Percentiles rank a stretch among this genome's conserved stretches.
These are phyloP conservation scores for Ustilago bromivora DNA, from an alignment of 1,284 basidiomycete genomes.

Conservation along the genomic window DNA sequence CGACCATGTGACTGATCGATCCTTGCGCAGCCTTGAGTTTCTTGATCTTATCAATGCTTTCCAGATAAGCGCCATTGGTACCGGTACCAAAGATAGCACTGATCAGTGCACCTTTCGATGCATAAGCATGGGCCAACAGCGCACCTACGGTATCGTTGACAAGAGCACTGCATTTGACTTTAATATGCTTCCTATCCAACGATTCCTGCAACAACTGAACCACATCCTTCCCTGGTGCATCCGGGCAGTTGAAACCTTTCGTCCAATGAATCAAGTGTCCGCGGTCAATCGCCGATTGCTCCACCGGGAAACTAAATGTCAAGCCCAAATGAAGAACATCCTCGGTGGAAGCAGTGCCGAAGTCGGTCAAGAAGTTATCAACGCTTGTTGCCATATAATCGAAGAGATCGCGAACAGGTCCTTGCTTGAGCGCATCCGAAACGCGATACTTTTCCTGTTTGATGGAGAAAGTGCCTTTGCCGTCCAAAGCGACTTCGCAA, in stretches of 20 bases:
- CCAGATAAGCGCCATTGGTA: slow-evolving; percentile 97
- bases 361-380: slow-evolving; percentile 88
- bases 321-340: slow-evolving; percentile 73
- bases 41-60: slow-evolving; percentile 83
- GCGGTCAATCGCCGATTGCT: slow-evolving; percentile 89
- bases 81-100: slow-evolving; percentile 96
- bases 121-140: slow-evolving; percentile 90
- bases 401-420: slow-evolving; percentile 57
- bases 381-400: slow-evolving; percentile 96
- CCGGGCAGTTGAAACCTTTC: slow-evolving; percentile 70
- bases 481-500: slow-evolving; percentile 89
- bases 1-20: slow-evolving; percentile 78
- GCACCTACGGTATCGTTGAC: slow-evolving; percentile 97
- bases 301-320: slow-evolving; percentile 89
- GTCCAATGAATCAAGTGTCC: slow-evolving; percentile 77
- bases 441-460: slow-evolving; percentile 72
- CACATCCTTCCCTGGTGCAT: slow-evolving; percentile 89
- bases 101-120: slow-evolving; percentile 82
- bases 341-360: slow-evolving; percentile 70
- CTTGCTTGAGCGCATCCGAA: slow-evolving; percentile 64
- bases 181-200: slow-evolving; percentile 91
- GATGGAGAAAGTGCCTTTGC: slow-evolving; percentile 86
- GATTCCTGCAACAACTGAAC: slow-evolving; percentile 92
- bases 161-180: slow-evolving; percentile 90
- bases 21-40: slow-evolving; percentile 72